phyloP scores from a whole-genome alignment of 2,329 filamentous ascomycete species.

The Scytalidium sp. region DNA sequence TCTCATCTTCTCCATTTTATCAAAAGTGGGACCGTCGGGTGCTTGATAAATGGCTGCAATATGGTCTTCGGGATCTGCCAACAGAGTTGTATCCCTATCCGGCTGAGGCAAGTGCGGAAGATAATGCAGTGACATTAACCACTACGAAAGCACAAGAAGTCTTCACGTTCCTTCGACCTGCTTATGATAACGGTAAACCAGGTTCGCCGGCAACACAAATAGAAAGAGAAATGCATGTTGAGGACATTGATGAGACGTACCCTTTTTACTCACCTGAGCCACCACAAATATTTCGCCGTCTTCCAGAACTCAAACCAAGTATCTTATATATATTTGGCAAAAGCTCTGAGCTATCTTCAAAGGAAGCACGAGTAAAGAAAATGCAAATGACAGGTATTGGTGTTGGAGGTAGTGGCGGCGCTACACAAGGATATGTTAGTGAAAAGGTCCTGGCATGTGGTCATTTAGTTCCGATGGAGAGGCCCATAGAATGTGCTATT shows the following conservation, averaged over 20 bases:
- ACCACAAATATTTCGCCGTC: background rate
- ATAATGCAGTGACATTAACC: conserved; percentile 60
- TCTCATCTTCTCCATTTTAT: conserved; percentile 64
- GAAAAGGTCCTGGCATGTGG: conserved; percentile 64
- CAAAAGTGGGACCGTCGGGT: conserved; percentile 75
- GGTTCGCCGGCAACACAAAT: background rate
- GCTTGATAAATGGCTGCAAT: conserved; percentile 64
- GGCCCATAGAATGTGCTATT: too few relatives aligned
- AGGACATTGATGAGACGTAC: background rate
- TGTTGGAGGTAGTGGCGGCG: conserved; percentile 1
- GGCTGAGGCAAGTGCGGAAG: conserved; percentile 18
- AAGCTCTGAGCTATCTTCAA: background rate
- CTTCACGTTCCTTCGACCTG: conserved; percentile 66
- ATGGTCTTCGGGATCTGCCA: conserved; percentile 71
- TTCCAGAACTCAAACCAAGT: background rate
- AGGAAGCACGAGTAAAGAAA: background rate
- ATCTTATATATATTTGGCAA: background rate
- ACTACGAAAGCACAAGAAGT: conserved; percentile 86
- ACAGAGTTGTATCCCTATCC: conserved; percentile 51
- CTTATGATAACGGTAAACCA: conserved; percentile 33
- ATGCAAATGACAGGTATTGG: conserved; percentile 1
- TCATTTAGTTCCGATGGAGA: conserved; percentile 85
- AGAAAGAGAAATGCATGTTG: background rate
- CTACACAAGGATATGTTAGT: conserved; percentile 61
- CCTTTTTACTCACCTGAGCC: background rate